phyloP scores from a whole-genome alignment of 2,329 filamentous ascomycete species.

The Fusarium sp. region DNA sequence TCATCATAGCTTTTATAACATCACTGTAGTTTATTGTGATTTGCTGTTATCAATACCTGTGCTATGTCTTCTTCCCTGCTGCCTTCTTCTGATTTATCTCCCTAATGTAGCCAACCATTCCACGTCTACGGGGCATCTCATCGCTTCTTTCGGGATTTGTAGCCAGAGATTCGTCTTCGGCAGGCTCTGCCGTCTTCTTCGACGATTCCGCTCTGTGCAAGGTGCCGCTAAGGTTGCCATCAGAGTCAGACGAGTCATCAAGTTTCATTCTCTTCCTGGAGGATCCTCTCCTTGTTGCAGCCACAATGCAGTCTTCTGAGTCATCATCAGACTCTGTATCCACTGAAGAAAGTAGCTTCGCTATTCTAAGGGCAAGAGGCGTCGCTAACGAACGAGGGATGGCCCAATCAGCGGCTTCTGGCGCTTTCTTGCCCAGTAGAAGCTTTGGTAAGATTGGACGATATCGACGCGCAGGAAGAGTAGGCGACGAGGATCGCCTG shows the following conservation, averaged over 20 bases:
- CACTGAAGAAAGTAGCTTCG: too few relatives aligned
- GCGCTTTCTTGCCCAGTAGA: not conserved
- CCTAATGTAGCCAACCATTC: conserved; percentile 6
- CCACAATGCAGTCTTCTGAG: not conserved
- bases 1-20: too few relatives aligned
- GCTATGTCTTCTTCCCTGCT: not conserved
- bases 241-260: too few relatives aligned
- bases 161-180: too few relatives aligned
- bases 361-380: too few relatives aligned
- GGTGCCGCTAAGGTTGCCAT: too few relatives aligned
- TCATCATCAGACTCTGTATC: not conserved
- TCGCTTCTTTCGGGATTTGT: too few relatives aligned
- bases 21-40: too few relatives aligned
- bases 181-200: too few relatives aligned
- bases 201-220: too few relatives aligned
- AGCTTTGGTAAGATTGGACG: not conserved
- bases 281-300: not conserved
- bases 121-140: not conserved
- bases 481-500: not conserved
- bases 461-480: not conserved
- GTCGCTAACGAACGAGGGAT: not conserved
- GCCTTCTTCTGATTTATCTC: not conserved
- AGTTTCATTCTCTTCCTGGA: not conserved
- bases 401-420: not conserved
- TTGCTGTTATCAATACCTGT: not conserved